Evolutionary conservation across 164 flowering plant species (phyloP).

Genomic region (Magnolia kwangsiensis): DNA sequence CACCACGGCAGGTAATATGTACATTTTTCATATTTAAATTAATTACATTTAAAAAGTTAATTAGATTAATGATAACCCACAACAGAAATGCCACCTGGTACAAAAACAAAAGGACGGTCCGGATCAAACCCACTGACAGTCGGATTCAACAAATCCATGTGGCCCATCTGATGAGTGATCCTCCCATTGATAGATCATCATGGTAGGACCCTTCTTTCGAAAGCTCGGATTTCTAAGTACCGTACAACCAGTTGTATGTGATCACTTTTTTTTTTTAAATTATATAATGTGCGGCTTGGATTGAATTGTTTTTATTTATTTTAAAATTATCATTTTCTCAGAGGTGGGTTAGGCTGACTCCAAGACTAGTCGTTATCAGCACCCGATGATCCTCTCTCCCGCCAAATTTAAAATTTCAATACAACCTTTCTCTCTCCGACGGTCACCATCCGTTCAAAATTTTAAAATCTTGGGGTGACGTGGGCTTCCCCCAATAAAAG

Average conservation of each 20-base stretch:
- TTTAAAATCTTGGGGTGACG: conserved; percentile 15
- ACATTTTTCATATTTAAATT: too few relatives aligned
- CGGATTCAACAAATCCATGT: too few relatives aligned
- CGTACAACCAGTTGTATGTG: background rate
- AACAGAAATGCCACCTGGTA: too few relatives aligned
- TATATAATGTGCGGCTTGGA: background rate
- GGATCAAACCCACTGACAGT: too few relatives aligned
- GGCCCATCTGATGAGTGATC: too few relatives aligned
- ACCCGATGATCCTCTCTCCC: conserved; percentile 7
- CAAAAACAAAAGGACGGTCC: too few relatives aligned
- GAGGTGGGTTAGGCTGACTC: conserved; percentile 13
- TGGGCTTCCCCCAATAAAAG: conserved; percentile 5
- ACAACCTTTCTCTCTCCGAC: conserved; percentile 4
- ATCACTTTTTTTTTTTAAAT: background rate
- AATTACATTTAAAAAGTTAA: too few relatives aligned
- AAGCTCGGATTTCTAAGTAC: background rate
- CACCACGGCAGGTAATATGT: too few relatives aligned
- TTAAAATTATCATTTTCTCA: conserved; percentile 6
- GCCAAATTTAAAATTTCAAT: conserved; percentile 4
- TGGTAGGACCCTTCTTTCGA: too few relatives aligned
- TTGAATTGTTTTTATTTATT: background rate
- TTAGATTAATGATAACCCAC: too few relatives aligned
- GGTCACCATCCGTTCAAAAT: conserved; percentile 20
- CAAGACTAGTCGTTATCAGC: conserved; percentile 13
- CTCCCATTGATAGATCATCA: too few relatives aligned